phyloP scores from a whole-genome alignment of 1,139 yeast genomes.

The Neolecta irregularis region DNA sequence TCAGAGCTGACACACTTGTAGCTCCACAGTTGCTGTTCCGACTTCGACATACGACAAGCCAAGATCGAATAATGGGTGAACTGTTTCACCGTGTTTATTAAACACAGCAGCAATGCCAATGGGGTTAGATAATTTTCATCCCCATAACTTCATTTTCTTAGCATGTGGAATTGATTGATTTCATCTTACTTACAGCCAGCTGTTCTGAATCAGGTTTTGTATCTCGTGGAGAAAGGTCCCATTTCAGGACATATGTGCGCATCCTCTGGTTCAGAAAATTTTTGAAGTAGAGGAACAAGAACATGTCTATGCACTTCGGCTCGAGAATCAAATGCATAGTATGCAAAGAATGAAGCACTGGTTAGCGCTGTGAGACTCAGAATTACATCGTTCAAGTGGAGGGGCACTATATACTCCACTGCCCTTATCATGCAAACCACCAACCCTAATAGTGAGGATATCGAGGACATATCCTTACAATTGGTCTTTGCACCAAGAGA shows the following conservation, averaged over 20 bases:
- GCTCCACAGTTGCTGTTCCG: constrained; percentile 79
- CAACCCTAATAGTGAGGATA: too few species aligned
- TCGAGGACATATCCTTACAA: too few species aligned
- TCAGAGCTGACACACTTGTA: not conserved
- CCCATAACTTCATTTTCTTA: constrained; percentile 42
- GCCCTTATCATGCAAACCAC: too few species aligned
- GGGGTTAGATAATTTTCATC: constrained; percentile 48
- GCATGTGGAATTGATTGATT: constrained; percentile 36
- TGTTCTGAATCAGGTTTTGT: constrained; percentile 48
- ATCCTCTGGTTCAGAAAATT: constrained; percentile 55
- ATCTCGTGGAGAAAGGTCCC: too few species aligned
- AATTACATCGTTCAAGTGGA: too few species aligned
- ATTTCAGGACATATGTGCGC: constrained; percentile 72
- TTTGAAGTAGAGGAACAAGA: constrained; percentile 56
- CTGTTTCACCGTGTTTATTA: constrained; percentile 81
- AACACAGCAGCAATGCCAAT: constrained; percentile 88
- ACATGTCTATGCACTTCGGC: constrained; percentile 69
- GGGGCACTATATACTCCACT: too few species aligned
- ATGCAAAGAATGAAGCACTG: too few species aligned
- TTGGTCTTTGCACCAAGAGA: too few species aligned
- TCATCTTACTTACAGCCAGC: constrained; percentile 43
- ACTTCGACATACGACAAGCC: constrained; percentile 84
- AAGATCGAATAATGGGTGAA: constrained; percentile 53
- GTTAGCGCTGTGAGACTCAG: too few species aligned
- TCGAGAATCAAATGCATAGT: too few species aligned